Conservation (phyloP, 768 basidiomycete species). For the Basidioascus undulatus region DNA sequence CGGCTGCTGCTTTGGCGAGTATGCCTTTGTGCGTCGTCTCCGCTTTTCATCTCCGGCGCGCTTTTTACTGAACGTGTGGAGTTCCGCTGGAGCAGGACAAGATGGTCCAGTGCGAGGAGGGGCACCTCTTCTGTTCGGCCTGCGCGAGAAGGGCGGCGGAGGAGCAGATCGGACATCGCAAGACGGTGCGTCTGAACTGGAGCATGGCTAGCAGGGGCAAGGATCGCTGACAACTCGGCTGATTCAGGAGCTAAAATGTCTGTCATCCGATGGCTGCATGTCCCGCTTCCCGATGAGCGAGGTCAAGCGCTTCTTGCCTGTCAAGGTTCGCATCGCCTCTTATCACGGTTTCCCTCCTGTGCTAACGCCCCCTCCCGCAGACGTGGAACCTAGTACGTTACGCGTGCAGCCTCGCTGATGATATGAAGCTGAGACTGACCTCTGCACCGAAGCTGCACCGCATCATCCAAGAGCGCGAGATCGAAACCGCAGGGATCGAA, state of each 20-base stretch:
- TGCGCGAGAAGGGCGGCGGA: conserved; percentile 49
- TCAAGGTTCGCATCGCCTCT: too few species aligned
- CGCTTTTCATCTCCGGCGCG: not conserved
- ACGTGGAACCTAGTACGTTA: too few species aligned
- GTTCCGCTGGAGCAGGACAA: conserved; percentile 31
- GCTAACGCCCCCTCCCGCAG: too few species aligned
- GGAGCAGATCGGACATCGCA: conserved; percentile 28
- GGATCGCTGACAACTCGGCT: conserved; percentile 24
- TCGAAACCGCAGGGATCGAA: conserved; percentile 51
- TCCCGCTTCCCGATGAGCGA: conserved; percentile 43
- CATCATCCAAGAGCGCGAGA: conserved; percentile 48
- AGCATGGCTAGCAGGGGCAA: conserved; percentile 56
- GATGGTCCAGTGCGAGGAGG: conserved; percentile 72
- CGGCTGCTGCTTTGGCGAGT: conserved; percentile 58
- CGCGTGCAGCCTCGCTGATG: too few species aligned
- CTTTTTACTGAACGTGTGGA: not conserved
- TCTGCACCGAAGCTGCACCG: too few species aligned
- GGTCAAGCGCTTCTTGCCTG: conserved; percentile 38
- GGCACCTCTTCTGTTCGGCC: conserved; percentile 57
- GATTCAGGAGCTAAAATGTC: too few species aligned
- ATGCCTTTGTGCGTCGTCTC: conserved; percentile 34
- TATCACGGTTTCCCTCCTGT: too few species aligned
- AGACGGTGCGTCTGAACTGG: conserved; percentile 20
- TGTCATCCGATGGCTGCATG: too few species aligned
- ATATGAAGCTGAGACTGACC: too few species aligned